Evolutionary conservation across 345 rosid genomes (phyloP), one percentile per base, ranked within the genome.

Genomic region (Bruguiera parviflora): DNA sequence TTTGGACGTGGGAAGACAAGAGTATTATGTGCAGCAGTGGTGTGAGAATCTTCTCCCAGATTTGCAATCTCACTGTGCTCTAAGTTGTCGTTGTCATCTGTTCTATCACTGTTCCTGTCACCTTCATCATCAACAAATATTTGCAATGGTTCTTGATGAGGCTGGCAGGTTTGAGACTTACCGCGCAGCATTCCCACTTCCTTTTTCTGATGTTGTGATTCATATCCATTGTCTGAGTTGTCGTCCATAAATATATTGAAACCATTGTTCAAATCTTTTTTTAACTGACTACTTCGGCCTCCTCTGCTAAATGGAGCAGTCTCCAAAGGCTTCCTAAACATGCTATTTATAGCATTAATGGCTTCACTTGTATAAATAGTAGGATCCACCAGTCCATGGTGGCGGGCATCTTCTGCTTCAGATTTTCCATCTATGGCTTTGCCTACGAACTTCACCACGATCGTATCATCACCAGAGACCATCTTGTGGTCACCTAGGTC

Each of bases 291-390:
- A 71, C 77, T 75, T 8, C 63, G 78, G 67, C 83, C 78, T 67
- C 78, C 83, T 74, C 86, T 84, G 53, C 83, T 70, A 28, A 73
- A 51, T 64, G 90, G 82, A 78, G 80, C 85, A 64, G 77, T 69
- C 74, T 88, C 97, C 39, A 91, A 67, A 64, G 97, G 99, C 83
- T 94, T 90, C 62, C 82, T 70, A 78, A 91, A 91, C 99, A 91
- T 88, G 86, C 77, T 78, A 68, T 89, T 88, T 75, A 91, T 89
- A 66, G 81, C 88, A 78, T 88, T 82, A 84, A 89, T 83, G 66
- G 96, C 97, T 80, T 93, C 98, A 77, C 91, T 88, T 88, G 83
- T 81, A 80, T 87, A 89, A 75, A 94, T 73, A 3, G 96, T 94
- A 37, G 96, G 97, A 62, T 91, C 99, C 73, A 89, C 90, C 56